Evolutionary conservation across 768 basidiomycete genomes (phyloP).

Genomic region (Amanita pseudoporphyria): DNA sequence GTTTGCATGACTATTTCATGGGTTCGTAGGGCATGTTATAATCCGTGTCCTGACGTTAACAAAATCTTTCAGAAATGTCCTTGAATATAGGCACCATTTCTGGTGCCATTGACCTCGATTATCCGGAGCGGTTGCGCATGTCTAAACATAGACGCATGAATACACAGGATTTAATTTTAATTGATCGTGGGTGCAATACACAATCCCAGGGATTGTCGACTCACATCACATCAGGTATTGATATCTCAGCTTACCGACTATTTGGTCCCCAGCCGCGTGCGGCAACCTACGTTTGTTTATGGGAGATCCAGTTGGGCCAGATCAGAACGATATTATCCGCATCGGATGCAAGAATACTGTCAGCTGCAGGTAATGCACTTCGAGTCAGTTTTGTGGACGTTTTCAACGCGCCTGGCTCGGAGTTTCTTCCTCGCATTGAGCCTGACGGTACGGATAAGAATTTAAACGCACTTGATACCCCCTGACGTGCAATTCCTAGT

Average conservation of each 20-base stretch:
- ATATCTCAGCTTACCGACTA: conserved; percentile 75
- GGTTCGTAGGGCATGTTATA: conserved; percentile 31
- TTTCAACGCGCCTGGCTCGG: conserved; percentile 71
- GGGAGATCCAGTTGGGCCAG: conserved; percentile 75
- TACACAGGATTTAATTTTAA: conserved; percentile 33
- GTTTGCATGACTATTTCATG: conserved; percentile 84
- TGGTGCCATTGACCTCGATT: conserved; percentile 39
- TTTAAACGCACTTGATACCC: background rate
- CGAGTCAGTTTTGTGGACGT: conserved; percentile 63
- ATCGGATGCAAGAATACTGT: conserved; percentile 38
- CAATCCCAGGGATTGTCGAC: background rate
- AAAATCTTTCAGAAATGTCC: conserved; percentile 53
- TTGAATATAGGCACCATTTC: conserved; percentile 59
- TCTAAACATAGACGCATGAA: conserved; percentile 12
- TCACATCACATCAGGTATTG: conserved; percentile 42
- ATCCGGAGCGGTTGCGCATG: conserved; percentile 31
- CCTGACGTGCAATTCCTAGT: conserved; percentile 32
- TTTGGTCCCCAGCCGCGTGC: conserved; percentile 86
- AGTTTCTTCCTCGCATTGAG: conserved; percentile 50
- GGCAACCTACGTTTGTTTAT: conserved; percentile 83
- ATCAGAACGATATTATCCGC: conserved; percentile 50
- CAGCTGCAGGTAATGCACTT: conserved; percentile 48
- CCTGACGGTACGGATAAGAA: conserved; percentile 58
- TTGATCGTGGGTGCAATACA: conserved; percentile 28
- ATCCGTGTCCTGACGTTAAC: background rate